Conservation (phyloP, 164 flowering plant species). For the Stephania yunnanensis region DNA sequence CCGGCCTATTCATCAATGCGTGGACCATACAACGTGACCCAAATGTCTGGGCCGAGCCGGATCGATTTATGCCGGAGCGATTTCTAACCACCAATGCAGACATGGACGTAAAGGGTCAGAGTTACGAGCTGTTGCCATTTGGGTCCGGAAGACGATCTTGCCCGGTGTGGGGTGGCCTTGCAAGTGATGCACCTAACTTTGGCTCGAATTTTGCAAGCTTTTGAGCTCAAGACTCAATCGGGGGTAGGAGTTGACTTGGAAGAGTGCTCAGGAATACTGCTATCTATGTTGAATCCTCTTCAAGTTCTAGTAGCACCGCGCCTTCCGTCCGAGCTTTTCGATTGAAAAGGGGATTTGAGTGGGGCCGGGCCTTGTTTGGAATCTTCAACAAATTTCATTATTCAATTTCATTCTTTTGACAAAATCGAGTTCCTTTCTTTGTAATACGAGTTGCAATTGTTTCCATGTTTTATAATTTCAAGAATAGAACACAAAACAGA, state of each 20-base stretch:
- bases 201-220: conserved; percentile 4
- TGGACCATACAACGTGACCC: conserved; percentile 6
- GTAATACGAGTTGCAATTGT: too few relatives aligned
- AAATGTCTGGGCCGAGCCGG: conserved; percentile 3
- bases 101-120: neutral
- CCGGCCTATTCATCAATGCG: neutral
- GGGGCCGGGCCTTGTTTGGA: too few relatives aligned
- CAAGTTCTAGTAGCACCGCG: neutral
- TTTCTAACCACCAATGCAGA: neutral
- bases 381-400: too few relatives aligned
- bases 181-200: neutral
- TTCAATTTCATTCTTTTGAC: too few relatives aligned
- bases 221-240: neutral
- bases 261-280: neutral
- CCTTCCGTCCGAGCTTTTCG: neutral
- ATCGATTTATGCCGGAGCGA: neutral
- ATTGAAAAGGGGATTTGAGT: neutral
- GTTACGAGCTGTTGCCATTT: neutral
- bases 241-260: neutral
- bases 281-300: neutral
- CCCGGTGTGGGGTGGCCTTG: neutral
- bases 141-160: neutral
- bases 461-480: too few relatives aligned
- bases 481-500: too few relatives aligned
- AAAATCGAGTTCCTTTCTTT: too few relatives aligned